phyloP scores from a whole-genome alignment of 495 filamentous ascomycete genomes.

The Xylaria curta region DNA sequence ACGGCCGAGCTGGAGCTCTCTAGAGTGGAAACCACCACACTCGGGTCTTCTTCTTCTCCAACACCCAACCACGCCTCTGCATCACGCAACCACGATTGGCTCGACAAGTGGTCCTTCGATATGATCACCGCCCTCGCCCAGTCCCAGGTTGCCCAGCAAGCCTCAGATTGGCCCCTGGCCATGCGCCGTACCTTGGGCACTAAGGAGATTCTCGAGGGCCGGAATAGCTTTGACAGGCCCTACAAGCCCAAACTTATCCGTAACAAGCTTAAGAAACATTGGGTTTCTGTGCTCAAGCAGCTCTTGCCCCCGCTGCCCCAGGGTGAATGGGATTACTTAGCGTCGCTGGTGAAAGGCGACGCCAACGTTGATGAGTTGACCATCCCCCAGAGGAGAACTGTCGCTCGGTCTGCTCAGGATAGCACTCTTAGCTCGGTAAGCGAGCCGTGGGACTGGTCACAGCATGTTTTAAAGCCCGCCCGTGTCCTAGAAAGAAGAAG shows the following conservation, averaged over 20 bases:
- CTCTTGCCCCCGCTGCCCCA: conserved; percentile 76
- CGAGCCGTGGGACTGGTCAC: conserved; percentile 28
- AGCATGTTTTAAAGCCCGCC: conserved; percentile 34
- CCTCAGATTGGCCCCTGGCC: conserved; percentile 40
- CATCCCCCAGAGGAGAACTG: conserved; percentile 38
- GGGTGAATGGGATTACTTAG: conserved; percentile 68
- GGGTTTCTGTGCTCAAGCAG: conserved; percentile 57
- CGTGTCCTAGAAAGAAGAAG: conserved; percentile 34
- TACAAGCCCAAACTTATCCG: conserved; percentile 57
- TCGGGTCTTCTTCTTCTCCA: neutral
- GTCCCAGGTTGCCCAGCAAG: conserved; percentile 38
- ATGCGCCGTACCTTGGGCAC: conserved; percentile 53
- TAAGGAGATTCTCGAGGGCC: conserved; percentile 56
- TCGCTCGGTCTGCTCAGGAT: conserved; percentile 25
- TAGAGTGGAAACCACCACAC: neutral
- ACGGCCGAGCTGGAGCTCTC: conserved; percentile 41
- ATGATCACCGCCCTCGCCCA: conserved; percentile 42
- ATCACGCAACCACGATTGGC: conserved; percentile 41
- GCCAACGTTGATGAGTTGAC: conserved; percentile 46
- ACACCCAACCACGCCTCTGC: neutral
- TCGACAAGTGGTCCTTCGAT: conserved; percentile 50
- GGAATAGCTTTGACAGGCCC: conserved; percentile 69
- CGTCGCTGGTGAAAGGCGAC: conserved; percentile 63
- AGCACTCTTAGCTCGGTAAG: neutral
- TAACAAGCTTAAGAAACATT: conserved; percentile 68